Base-by-base conservation (phyloP, 192 early-diverging fungal genomes). In the Umbelopsis isabellina region DNA sequence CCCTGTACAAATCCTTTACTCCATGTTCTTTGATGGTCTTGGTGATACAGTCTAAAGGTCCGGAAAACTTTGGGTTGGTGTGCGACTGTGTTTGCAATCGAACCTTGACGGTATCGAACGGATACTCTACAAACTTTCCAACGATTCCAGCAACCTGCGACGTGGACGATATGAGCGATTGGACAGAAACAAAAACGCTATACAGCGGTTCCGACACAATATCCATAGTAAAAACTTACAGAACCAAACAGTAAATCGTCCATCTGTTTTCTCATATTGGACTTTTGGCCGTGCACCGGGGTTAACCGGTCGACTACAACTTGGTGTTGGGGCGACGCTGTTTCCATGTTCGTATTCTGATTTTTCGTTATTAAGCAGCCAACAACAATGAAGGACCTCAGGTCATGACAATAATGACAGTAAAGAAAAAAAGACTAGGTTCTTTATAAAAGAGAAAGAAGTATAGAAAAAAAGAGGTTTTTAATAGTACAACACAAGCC, bases 61-160 rank as follows among this genome's bases (percentile, higher is more conserved):
- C 94, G 18, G 80, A 79, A 76, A 94, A 98, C 70, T 81, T 81
- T 9, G 85, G 83, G 16, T 74, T 71, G 18, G 82, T 80, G 46
- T 86, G 76, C 0, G 95, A 89, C 72, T 93, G 90, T 6, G 93
- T 89, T 73, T 99, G 97, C 44, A 99, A 85, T 4, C 96, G 92
- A 11, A 98, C 95, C 65, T 97, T 94, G 81, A 97, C 82, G 4
- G 95, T 96, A 82, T 97, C 97, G 75, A 97, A 97, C 4, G 97
- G 96, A 66, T 93, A 97, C 78, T 99, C 96, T 72, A 99, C 89
- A 68, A 94, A 84, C 86, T 97, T 97, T 79, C 93, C 97, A 22
- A 89, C 84, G 70, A 97, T 89, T 30, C 97, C 97, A 4, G 94
- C 89, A 15, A 95, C 70, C 92, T 93, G 65, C 5, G 12, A 16